Percentiles rank a stretch among this genome's conserved stretches.
Evolutionary conservation across 2,329 filamentous ascomycete species (phyloP).

Genomic region (Colletotrichum nymphaeae): DNA sequence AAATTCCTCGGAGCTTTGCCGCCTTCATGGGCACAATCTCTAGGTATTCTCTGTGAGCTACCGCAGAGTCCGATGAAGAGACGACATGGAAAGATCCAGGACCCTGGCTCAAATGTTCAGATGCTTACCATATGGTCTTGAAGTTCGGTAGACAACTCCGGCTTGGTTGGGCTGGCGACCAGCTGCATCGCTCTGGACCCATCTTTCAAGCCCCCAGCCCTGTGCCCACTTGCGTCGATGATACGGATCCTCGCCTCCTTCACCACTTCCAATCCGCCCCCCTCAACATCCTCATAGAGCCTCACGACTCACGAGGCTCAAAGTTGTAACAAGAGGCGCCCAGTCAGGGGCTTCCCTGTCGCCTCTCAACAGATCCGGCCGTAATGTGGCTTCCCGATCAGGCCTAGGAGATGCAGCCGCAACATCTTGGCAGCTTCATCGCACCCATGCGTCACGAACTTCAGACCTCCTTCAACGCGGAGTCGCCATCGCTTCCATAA

Average conservation of each 20-base stretch:
- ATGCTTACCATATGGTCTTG: background rate
- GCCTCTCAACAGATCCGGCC: constrained; percentile 2
- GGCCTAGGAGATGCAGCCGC: constrained; percentile 21
- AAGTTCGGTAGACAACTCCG: background rate
- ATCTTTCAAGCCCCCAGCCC: background rate
- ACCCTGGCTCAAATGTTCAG: background rate
- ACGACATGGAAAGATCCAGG: background rate
- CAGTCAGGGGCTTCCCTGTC: constrained; percentile 13
- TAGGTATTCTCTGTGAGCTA: background rate
- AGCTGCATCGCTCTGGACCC: background rate
- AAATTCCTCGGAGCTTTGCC: constrained; percentile 22
- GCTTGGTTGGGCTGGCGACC: background rate
- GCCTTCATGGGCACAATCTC: background rate
- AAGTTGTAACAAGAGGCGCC: constrained; percentile 14
- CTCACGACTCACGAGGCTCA: constrained; percentile 28
- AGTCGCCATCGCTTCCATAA: background rate
- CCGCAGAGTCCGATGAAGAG: background rate
- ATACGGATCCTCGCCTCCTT: background rate
- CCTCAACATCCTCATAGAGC: background rate
- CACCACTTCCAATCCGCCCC: background rate
- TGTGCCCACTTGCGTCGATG: constrained; percentile 3
- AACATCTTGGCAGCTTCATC: constrained; percentile 37
- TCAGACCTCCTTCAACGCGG: background rate
- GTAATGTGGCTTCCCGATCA: constrained; percentile 14
- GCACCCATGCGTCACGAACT: constrained; percentile 19